Percentiles rank a stretch among this genome's conserved stretches.
These are phyloP conservation scores for Solanum tacnaense DNA, from an alignment of 257 asterid species.

Conservation along the genomic window DNA sequence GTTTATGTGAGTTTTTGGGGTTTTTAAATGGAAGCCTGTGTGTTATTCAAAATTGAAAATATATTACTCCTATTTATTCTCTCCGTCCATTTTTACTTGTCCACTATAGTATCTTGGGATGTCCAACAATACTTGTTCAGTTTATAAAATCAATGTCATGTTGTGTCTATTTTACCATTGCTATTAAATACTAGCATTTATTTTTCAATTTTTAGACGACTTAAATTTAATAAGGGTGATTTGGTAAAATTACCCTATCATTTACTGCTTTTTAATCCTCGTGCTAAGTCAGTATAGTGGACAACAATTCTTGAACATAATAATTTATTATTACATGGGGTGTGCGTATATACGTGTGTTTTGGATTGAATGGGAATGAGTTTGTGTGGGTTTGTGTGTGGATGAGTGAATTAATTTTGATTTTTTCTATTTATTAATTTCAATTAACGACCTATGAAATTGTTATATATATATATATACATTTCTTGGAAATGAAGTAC, in stretches of 20 bases:
- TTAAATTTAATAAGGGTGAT: too few relatives aligned
- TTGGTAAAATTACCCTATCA: neutral
- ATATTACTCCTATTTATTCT: neutral
- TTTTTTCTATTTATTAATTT: neutral
- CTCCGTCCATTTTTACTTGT: too few relatives aligned
- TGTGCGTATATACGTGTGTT: too few relatives aligned
- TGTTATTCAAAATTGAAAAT: neutral
- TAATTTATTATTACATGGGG: neutral
- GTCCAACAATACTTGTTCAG: too few relatives aligned
- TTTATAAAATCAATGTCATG: too few relatives aligned
- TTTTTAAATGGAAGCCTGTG: neutral
- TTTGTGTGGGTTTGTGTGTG: neutral
- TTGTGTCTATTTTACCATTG: too few relatives aligned
- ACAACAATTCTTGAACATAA: accelerated
- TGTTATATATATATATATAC: neutral
- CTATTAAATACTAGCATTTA: too few relatives aligned
- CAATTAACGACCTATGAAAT: neutral
- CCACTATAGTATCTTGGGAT: too few relatives aligned
- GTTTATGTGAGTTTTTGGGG: neutral
- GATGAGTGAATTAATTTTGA: neutral
- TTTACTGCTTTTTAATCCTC: too few relatives aligned
- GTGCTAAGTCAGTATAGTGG: too few relatives aligned
- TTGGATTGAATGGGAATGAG: neutral
- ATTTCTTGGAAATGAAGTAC: neutral
- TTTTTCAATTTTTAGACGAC: too few relatives aligned